Evolutionary conservation across 108 stramenopile species (phyloP).

Genomic region (Pseudonitzschia multistriata): DNA sequence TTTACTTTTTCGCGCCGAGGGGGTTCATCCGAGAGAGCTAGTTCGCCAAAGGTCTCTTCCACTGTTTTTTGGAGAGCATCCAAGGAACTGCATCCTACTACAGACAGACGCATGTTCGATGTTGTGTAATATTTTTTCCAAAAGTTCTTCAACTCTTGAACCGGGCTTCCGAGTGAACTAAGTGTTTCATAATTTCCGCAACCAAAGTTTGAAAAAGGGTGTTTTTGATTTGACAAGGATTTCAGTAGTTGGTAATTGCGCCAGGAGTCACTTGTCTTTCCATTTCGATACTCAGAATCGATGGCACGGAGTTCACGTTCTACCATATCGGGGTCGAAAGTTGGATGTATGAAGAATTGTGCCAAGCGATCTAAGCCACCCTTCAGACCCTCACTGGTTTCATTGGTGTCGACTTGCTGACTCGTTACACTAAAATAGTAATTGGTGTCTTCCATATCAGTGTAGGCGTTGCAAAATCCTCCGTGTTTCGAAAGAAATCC

Average conservation of each 20-base stretch:
- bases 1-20: conserved; percentile 40
- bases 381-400: conserved; percentile 56
- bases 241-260: conserved; percentile 84
- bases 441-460: conserved; percentile 92
- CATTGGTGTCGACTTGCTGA: conserved; percentile 27
- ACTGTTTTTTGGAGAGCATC: conserved; percentile 77
- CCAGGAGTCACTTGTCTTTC: conserved; percentile 92
- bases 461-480: conserved; percentile 95
- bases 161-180: conserved; percentile 45
- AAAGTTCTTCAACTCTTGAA: conserved; percentile 62
- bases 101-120: conserved; percentile 84
- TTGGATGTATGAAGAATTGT: conserved; percentile 95
- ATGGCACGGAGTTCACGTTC: conserved; percentile 94
- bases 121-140: conserved; percentile 86
- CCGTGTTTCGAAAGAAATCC: conserved; percentile 82
- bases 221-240: conserved; percentile 53
- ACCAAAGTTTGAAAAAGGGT: conserved; percentile 89
- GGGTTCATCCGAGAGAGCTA: conserved; percentile 49
- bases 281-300: conserved; percentile 94
- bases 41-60: conserved; percentile 66
- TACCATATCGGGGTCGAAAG: conserved; percentile 80
- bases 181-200: conserved; percentile 95
- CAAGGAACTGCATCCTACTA: conserved; percentile 80
- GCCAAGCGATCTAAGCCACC: conserved; percentile 94
- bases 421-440: conserved; percentile 92